Evolutionary conservation across 768 basidiomycete genomes (phyloP).

Genomic region (Termitomyces eurrhizus): DNA sequence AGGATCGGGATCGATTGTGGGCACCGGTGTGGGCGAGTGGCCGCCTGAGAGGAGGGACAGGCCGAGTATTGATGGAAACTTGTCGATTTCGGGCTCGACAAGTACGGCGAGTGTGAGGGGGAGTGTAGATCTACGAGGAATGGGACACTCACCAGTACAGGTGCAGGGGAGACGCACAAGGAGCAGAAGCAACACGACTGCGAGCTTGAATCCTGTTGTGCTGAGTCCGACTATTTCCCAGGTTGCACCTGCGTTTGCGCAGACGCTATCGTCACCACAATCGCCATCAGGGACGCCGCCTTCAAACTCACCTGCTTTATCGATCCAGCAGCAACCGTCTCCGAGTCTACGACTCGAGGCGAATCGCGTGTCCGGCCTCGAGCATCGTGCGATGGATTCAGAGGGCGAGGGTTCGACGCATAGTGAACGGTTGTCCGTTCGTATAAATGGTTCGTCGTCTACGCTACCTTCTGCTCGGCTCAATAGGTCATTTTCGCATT

Average conservation of each 20-base stretch:
- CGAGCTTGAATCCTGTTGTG: constrained; percentile 10
- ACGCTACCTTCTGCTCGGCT: background rate
- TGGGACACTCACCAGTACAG: background rate
- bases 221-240: background rate
- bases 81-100: background rate
- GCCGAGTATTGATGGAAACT: background rate
- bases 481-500: background rate
- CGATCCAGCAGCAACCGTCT: background rate
- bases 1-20: background rate
- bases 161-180: background rate
- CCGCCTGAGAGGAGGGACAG: constrained; percentile 4
- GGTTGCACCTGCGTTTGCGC: background rate
- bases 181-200: constrained; percentile 15
- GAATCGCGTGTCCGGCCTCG: background rate
- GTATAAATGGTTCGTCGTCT: background rate
- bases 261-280: background rate
- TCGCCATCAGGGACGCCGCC: background rate
- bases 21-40: background rate
- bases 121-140: constrained; percentile 5
- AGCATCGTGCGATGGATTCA: constrained; percentile 3
- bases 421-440: background rate
- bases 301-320: background rate
- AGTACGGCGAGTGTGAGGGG: background rate
- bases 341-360: background rate
- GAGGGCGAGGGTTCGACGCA: constrained; percentile 2